Base-by-base conservation (phyloP, 2,329 filamentous ascomycete species). In the Lomentospora prolificans region DNA sequence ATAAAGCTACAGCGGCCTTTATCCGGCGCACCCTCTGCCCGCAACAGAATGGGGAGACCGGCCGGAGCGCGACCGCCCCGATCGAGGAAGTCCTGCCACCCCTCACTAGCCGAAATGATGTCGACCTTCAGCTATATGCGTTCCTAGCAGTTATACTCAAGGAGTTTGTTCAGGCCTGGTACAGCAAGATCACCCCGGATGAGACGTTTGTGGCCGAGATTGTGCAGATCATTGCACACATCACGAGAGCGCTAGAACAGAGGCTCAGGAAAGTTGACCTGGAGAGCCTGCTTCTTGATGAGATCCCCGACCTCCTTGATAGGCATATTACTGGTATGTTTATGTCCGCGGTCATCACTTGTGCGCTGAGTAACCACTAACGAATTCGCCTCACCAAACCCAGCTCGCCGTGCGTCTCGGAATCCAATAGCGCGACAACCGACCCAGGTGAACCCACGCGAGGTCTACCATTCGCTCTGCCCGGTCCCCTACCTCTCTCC, bases 131-230 rank as follows among this genome's bases (percentile, higher is more conserved):
- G 71, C 79, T 99, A 3, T 99, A 60, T 67, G 92, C 89, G 27
- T 81, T 97, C 58, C 84, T 99, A 58, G 88, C 94, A 54, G 87
- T 97, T 58, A 84, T 97, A 59, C 77, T 96, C 63, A 85, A 88
- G 64, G 90, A 96, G 61, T 96, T 90, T 67, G 87, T 99, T 36
- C 86, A 94, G 68, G 84, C 83, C 30, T 99, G 94, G 94, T 99
- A 99, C 74, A 79, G 77, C 61, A 92, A 86, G 69, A 94, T 99
- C 68, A 96, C 92, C 1, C 83, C 90, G 3, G 92, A 99, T 70
- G 87, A 91, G 66, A 79, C 82, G 10, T 95, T 99, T 66, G 85
- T 94, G 58, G 85, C 87, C 62, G 91, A 96, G 72, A 80, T 96
- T 57, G 78, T 97, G 55, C 89, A 90, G 65, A 85, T 96, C 61